phyloP scores from a whole-genome alignment of 352 stramenopile species.

The Phytophthora crassamura region DNA sequence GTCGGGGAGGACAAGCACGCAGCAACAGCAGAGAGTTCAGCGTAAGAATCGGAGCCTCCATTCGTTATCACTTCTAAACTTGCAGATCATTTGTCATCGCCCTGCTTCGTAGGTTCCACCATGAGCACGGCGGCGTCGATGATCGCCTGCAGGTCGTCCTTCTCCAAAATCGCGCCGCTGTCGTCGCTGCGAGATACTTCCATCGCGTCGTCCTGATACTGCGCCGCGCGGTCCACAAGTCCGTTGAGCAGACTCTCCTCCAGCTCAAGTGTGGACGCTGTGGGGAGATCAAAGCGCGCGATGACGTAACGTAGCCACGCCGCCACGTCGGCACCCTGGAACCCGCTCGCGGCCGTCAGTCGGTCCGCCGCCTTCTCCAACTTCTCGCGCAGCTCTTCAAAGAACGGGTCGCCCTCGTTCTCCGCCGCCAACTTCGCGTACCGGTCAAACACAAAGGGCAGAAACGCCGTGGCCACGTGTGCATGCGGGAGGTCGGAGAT shows the following conservation, averaged over 20 bases:
- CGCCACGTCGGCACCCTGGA: slow-evolving; percentile 51
- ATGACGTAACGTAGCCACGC: slow-evolving; percentile 75
- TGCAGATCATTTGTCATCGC: slow-evolving; percentile 25
- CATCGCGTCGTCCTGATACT: slow-evolving; percentile 64
- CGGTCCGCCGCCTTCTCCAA: slow-evolving; percentile 56
- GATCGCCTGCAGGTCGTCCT: slow-evolving; percentile 65
- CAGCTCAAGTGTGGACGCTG: slow-evolving; percentile 57
- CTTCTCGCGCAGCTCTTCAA: slow-evolving; percentile 60
- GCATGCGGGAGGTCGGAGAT: slow-evolving; percentile 73
- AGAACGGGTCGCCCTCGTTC: slow-evolving; percentile 74
- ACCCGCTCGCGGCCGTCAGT: slow-evolving; percentile 60
- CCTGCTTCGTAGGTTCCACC: slow-evolving; percentile 23
- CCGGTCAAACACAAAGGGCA: slow-evolving; percentile 74
- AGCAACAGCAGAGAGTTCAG: slow-evolving; percentile 1
- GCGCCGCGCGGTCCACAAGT: slow-evolving; percentile 55
- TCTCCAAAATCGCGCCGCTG: slow-evolving; percentile 56
- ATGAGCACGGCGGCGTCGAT: slow-evolving; percentile 55
- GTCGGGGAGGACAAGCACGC: neutral
- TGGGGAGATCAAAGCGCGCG: slow-evolving; percentile 63
- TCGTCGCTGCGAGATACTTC: slow-evolving; percentile 33
- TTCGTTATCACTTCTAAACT: slow-evolving; percentile 23
- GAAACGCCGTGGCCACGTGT: slow-evolving; percentile 63
- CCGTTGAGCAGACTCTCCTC: slow-evolving; percentile 60
- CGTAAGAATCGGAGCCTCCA: slow-evolving; percentile 6
- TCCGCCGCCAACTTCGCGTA: slow-evolving; percentile 59